Percentiles rank a stretch among this genome's conserved stretches.
phyloP scores from a whole-genome alignment of 768 basidiomycete species.

The Amanita polypyramis region DNA sequence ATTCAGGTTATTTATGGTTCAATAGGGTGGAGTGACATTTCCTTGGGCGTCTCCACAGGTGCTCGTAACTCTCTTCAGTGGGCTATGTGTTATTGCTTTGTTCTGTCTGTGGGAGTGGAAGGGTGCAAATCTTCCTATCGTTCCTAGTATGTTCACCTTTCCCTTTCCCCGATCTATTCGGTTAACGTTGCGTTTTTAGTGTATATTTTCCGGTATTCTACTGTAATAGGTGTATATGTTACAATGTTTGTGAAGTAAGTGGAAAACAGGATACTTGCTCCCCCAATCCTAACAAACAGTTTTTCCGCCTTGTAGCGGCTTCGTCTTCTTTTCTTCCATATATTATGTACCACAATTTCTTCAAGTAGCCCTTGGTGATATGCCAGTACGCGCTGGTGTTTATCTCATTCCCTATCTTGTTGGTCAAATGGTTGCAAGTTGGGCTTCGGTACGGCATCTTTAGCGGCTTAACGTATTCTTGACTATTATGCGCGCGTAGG shows the following conservation, averaged over 20 bases:
- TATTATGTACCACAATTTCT: slow-evolving; percentile 72
- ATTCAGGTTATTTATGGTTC: neutral
- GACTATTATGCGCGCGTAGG: slow-evolving; percentile 22
- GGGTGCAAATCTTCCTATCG: slow-evolving; percentile 56
- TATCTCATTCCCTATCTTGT: slow-evolving; percentile 63
- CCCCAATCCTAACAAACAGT: neutral
- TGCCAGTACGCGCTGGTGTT: slow-evolving; percentile 45
- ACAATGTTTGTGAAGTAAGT: slow-evolving; percentile 59
- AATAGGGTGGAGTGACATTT: slow-evolving; percentile 60
- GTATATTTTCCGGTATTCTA: slow-evolving; percentile 59
- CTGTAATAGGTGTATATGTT: slow-evolving; percentile 58
- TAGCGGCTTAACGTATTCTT: neutral
- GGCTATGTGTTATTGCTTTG: slow-evolving; percentile 37
- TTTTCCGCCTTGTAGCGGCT: slow-evolving; percentile 27
- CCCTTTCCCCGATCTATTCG: neutral
- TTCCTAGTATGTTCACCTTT: slow-evolving; percentile 42
- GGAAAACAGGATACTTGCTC: neutral
- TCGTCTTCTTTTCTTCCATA: slow-evolving; percentile 51
- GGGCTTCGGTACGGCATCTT: slow-evolving; percentile 32
- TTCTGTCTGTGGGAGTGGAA: slow-evolving; percentile 73
- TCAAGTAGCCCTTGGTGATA: slow-evolving; percentile 59
- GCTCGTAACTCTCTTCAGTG: slow-evolving; percentile 45
- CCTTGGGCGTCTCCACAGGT: slow-evolving; percentile 64
- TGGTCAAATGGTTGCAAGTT: slow-evolving; percentile 50
- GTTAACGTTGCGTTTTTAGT: slow-evolving; percentile 25